Evolutionary conservation across 345 rosid genomes (phyloP).

Genomic region (Boechera stricta): DNA sequence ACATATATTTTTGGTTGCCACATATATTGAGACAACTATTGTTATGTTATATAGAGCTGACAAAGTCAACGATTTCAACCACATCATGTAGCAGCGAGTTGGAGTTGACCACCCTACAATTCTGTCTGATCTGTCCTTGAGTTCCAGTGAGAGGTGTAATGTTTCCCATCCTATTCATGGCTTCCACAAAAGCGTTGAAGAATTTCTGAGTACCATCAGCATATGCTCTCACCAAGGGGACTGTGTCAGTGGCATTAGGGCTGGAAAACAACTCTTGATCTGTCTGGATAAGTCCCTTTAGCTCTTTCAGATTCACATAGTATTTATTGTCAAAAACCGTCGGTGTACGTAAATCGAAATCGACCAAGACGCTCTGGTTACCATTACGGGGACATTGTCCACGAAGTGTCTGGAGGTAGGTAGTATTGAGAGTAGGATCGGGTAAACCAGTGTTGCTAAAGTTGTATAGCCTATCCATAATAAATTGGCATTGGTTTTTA

Average conservation of each 20-base stretch:
- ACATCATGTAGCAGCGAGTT: slow-evolving; percentile 28
- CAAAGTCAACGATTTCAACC: slow-evolving; percentile 31
- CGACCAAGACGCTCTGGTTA: slow-evolving; percentile 46
- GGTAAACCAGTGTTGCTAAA: slow-evolving; percentile 51
- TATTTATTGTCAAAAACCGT: slow-evolving; percentile 66
- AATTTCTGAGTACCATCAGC: slow-evolving; percentile 47
- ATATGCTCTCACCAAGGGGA: slow-evolving; percentile 53
- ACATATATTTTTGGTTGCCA: slow-evolving; percentile 4
- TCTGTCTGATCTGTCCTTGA: slow-evolving; percentile 59
- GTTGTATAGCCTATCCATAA: slow-evolving; percentile 59
- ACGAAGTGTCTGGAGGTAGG: slow-evolving; percentile 51
- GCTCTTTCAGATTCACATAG: slow-evolving; percentile 56
- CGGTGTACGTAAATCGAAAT: slow-evolving; percentile 58
- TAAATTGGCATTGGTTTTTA: slow-evolving; percentile 58
- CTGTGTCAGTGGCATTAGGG: slow-evolving; percentile 51
- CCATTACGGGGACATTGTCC: slow-evolving; percentile 58
- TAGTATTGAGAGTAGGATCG: slow-evolving; percentile 55
- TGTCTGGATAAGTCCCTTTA: slow-evolving; percentile 55
- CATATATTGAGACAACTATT: slow-evolving; percentile 1
- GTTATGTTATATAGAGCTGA: slow-evolving; percentile 27
- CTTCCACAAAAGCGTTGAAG: slow-evolving; percentile 53
- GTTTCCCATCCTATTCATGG: slow-evolving; percentile 79
- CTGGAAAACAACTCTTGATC: slow-evolving; percentile 67
- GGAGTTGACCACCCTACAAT: slow-evolving; percentile 52
- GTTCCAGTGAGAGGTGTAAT: slow-evolving; percentile 59